A percentile compares a stretch with the other conserved stretches of the same genome.
phyloP scores from a whole-genome alignment of 306 rosid genomes.

The Hylodesmum podocarpum region DNA sequence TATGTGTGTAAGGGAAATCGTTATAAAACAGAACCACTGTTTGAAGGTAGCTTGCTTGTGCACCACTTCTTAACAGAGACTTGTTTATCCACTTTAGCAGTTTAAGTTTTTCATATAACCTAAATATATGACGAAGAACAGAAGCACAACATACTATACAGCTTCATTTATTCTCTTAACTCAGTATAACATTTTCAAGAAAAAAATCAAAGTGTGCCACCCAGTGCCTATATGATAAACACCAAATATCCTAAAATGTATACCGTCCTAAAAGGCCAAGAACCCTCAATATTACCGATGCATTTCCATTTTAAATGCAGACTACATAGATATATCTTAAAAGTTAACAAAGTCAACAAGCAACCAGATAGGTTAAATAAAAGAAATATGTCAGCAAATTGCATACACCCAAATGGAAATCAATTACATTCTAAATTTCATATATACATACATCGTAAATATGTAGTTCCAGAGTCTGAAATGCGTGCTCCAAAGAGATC shows the following conservation, averaged over 20 bases:
- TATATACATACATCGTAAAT: conserved; percentile 65
- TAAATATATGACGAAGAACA: background rate
- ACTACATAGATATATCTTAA: background rate
- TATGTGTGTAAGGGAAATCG: background rate
- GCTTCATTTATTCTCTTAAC: background rate
- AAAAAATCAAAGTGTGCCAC: background rate
- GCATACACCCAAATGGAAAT: background rate
- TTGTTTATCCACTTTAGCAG: background rate
- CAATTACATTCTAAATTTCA: conserved; percentile 9
- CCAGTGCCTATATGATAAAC: background rate
- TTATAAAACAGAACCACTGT: background rate
- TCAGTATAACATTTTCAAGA: background rate
- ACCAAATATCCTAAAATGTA: background rate
- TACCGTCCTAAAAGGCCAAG: background rate
- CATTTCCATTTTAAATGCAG: background rate
- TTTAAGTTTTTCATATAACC: background rate
- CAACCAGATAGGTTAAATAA: background rate
- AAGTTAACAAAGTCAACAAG: background rate
- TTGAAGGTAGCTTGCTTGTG: background rate
- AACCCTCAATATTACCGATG: background rate
- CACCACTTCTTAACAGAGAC: background rate
- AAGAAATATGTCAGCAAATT: background rate
- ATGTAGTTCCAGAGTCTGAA: conserved; percentile 74
- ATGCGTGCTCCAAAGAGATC: conserved; percentile 97
- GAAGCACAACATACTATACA: background rate